These are phyloP conservation scores for Melastoma candidum DNA, from an alignment of 441 rosid species.

Conservation along the genomic window DNA sequence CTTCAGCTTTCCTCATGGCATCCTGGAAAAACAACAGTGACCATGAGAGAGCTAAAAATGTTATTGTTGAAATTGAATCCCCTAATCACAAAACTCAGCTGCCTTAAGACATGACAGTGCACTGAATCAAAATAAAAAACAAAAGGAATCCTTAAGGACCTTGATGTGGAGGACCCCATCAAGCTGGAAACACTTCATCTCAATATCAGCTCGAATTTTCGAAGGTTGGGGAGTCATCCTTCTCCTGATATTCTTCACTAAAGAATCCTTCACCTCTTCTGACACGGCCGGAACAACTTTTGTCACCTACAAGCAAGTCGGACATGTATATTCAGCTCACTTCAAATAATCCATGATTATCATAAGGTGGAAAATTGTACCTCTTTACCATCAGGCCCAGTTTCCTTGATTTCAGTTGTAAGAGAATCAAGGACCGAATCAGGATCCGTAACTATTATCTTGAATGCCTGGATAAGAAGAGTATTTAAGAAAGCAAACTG, in stretches of 20 bases:
- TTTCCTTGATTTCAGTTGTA: conserved; percentile 72
- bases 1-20: conserved; percentile 93
- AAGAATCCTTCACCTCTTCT: conserved; percentile 75
- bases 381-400: conserved; percentile 87
- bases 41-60: conserved; percentile 1
- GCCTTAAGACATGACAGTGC: too few species aligned
- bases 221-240: conserved; percentile 96
- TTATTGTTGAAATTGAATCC: not conserved
- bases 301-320: conserved; percentile 34
- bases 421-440: conserved; percentile 69
- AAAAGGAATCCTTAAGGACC: conserved; percentile 25
- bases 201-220: conserved; percentile 94
- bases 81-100: too few species aligned
- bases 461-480: conserved; percentile 60
- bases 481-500: not conserved
- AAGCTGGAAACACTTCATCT: conserved; percentile 93
- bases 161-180: conserved; percentile 96
- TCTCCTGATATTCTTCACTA: conserved; percentile 80
- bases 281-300: conserved; percentile 78
- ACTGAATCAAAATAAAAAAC: not conserved
- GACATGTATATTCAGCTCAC: too few species aligned
- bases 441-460: conserved; percentile 83
- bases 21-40: conserved; percentile 43
- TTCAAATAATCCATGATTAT: too few species aligned
- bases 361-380: conserved; percentile 20